Conservation (phyloP, 2,329 filamentous ascomycete genomes). For the Sarocladiaceae sp. region DNA sequence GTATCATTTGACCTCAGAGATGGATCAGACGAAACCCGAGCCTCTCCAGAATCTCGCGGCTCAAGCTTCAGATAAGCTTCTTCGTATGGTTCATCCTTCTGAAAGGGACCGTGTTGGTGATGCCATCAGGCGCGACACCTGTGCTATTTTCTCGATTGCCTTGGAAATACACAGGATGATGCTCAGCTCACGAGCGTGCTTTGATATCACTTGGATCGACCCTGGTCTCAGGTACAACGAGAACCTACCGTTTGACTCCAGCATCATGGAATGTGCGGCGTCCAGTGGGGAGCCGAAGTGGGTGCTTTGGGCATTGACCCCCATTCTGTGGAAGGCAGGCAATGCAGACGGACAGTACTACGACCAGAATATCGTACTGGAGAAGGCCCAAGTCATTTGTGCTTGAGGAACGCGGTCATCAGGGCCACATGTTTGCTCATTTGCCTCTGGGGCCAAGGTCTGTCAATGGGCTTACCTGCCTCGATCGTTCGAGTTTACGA, state of each 20-base stretch:
- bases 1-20: too few species aligned
- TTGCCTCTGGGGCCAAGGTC: too few species aligned
- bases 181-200: neutral
- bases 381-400: conserved; percentile 2
- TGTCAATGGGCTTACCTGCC: too few species aligned
- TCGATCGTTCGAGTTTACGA: too few species aligned
- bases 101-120: too few species aligned
- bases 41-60: too few species aligned
- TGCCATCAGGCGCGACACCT: neutral
- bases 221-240: neutral
- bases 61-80: too few species aligned
- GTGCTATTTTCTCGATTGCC: neutral
- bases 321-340: conserved; percentile 4
- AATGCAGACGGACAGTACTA: conserved; percentile 13
- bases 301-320: neutral
- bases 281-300: neutral
- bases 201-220: neutral
- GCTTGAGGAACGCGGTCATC: neutral
- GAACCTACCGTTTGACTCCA: neutral
- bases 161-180: neutral
- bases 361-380: neutral
- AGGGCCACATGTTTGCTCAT: too few species aligned
- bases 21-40: too few species aligned
- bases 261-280: neutral
- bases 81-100: too few species aligned